A percentile compares a stretch with the other conserved stretches of the same genome.
These are phyloP conservation scores for Trifolium dubium DNA, from an alignment of 306 rosid genomes.

Conservation along the genomic window DNA sequence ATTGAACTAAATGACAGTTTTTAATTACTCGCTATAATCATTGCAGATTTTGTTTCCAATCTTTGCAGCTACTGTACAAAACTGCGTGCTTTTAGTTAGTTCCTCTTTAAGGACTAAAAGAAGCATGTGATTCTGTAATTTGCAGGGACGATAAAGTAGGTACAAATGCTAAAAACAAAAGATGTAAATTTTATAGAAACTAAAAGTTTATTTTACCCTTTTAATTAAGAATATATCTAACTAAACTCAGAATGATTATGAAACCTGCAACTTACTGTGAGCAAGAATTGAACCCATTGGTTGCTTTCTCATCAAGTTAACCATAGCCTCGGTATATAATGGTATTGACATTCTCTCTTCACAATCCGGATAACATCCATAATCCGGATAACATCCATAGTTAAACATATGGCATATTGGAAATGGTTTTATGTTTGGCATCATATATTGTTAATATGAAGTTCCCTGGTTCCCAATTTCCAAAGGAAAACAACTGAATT, in stretches of 20 bases:
- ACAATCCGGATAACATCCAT: constrained; percentile 78
- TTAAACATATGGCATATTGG: constrained; percentile 78
- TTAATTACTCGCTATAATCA: neutral
- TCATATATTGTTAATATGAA: constrained; percentile 72
- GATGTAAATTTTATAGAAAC: neutral
- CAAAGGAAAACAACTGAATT: constrained; percentile 76
- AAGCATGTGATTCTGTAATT: too few relatives aligned
- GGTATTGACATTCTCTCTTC: constrained; percentile 63
- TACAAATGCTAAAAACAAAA: too few relatives aligned
- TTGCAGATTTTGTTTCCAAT: too few relatives aligned
- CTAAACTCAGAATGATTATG: neutral
- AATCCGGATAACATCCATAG: too few relatives aligned
- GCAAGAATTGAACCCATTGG: constrained; percentile 76
- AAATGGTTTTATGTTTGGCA: constrained; percentile 64
- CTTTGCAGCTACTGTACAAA: neutral
- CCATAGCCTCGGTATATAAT: constrained; percentile 58
- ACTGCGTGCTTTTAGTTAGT: neutral
- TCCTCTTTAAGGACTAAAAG: neutral
- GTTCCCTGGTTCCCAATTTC: constrained; percentile 80
- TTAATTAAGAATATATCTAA: constrained; percentile 11
- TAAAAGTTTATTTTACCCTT: neutral
- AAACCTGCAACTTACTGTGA: constrained; percentile 55
- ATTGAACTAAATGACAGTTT: neutral
- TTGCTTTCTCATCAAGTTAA: constrained; percentile 70
- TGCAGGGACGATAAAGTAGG: too few relatives aligned